phyloP scores from a whole-genome alignment of 257 asterid species.

The Solanum boliviense region DNA sequence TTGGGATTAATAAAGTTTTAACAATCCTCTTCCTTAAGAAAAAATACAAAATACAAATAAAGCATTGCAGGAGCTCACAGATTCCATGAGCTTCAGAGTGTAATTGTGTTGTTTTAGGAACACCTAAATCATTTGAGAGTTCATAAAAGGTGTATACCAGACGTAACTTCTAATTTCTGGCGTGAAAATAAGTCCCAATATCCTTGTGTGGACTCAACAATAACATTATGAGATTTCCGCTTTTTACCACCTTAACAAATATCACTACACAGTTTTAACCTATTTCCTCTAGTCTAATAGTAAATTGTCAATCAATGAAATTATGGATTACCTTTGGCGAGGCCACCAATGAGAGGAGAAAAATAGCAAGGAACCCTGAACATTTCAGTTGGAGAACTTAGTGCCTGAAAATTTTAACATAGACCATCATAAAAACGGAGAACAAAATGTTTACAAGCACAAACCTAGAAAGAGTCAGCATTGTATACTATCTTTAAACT shows the following conservation, averaged over 20 bases:
- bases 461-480: not conserved
- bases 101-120: not conserved
- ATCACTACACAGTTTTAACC: not conserved
- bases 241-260: not conserved
- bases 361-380: conserved; percentile 47
- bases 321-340: conserved; percentile 47
- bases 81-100: not conserved
- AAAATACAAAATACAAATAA: not conserved
- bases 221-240: not conserved
- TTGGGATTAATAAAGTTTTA: not conserved
- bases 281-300: not conserved
- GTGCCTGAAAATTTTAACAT: conserved; percentile 45
- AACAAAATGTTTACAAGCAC: not conserved
- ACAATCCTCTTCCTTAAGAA: not conserved
- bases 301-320: not conserved
- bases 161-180: not conserved
- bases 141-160: not conserved
- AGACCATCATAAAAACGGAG: not conserved
- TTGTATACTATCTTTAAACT: not conserved
- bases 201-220: not conserved
- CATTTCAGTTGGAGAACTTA: conserved; percentile 43
- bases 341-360: conserved; percentile 53
- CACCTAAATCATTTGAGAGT: not conserved
- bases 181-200: not conserved
- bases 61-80: not conserved